phyloP scores from a whole-genome alignment of 495 filamentous ascomycete species.

The Penicillium waksmanii region DNA sequence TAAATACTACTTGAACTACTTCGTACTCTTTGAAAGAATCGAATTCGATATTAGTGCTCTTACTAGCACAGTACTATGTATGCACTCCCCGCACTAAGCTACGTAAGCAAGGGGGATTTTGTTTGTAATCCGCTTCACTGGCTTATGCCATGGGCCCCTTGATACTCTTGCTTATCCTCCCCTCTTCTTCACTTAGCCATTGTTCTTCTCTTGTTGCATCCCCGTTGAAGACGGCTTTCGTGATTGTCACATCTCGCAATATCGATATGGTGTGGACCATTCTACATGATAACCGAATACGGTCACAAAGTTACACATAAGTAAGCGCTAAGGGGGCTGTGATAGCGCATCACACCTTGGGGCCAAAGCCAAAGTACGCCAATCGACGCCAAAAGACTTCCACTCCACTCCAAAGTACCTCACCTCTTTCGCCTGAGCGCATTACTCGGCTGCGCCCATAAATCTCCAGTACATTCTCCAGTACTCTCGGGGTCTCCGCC shows the following conservation, averaged over 20 bases:
- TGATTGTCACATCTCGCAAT: neutral
- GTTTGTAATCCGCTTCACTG: neutral
- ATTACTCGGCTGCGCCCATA: neutral
- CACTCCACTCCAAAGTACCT: no score
- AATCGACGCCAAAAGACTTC: no score
- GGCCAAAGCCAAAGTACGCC: conserved; percentile 1
- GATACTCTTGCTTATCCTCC: neutral
- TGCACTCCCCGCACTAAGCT: neutral
- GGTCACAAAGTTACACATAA: neutral
- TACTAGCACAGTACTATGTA: neutral
- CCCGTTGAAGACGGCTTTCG: neutral
- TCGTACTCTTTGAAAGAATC: no score
- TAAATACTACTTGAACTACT: no score
- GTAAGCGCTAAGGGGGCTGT: conserved; percentile 1
- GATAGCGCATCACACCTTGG: conserved; percentile 1
- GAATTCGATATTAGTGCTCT: neutral
- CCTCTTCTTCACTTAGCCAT: neutral
- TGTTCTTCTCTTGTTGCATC: neutral
- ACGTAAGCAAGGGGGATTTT: neutral
- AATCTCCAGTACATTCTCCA: neutral
- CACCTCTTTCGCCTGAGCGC: neutral
- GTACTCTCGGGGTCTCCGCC: neutral
- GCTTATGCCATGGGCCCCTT: neutral
- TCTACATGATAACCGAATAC: neutral
- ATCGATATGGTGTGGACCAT: neutral